Percentiles rank a stretch among this genome's conserved stretches.
Evolutionary conservation across 2,329 filamentous ascomycete genomes (phyloP).

Genomic region (Cucurbitaria berberidis): DNA sequence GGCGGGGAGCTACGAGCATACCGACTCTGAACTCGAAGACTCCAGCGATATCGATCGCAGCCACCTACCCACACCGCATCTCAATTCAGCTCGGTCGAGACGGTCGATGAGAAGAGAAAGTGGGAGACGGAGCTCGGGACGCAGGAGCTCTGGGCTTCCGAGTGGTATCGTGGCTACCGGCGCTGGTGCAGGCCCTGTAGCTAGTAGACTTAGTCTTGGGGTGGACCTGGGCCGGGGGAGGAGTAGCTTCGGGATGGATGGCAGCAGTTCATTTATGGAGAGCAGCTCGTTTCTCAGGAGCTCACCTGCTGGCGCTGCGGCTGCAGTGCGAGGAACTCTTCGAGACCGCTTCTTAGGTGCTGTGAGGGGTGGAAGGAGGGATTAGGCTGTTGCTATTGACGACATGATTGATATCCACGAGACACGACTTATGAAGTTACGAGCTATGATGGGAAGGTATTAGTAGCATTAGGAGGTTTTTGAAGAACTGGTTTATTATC

Average conservation of each 20-base stretch:
- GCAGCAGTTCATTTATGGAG: conserved; percentile 46
- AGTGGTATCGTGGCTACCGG: conserved; percentile 9
- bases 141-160: conserved; percentile 23
- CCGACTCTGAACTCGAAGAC: conserved; percentile 59
- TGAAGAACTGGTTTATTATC: neutral
- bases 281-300: conserved; percentile 46
- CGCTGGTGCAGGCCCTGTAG: conserved; percentile 6
- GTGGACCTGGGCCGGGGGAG: conserved; percentile 31
- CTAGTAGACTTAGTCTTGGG: conserved; percentile 22
- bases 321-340: conserved; percentile 36
- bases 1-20: conserved; percentile 61
- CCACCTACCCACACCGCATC: conserved; percentile 15
- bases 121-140: neutral
- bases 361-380: conserved; percentile 21
- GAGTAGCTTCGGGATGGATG: conserved; percentile 42
- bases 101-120: conserved; percentile 19
- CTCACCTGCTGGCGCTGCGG: conserved; percentile 34
- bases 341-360: conserved; percentile 38
- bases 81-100: conserved; percentile 26
- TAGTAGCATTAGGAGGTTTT: neutral
- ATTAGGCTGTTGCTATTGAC: neutral
- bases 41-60: conserved; percentile 33
- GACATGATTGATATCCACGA: neutral
- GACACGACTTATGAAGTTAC: conserved; percentile 2
- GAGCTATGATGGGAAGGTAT: conserved; percentile 3